phyloP scores from a whole-genome alignment of 2,329 filamentous ascomycete genomes.

The Talaromyces albobiverticillius region DNA sequence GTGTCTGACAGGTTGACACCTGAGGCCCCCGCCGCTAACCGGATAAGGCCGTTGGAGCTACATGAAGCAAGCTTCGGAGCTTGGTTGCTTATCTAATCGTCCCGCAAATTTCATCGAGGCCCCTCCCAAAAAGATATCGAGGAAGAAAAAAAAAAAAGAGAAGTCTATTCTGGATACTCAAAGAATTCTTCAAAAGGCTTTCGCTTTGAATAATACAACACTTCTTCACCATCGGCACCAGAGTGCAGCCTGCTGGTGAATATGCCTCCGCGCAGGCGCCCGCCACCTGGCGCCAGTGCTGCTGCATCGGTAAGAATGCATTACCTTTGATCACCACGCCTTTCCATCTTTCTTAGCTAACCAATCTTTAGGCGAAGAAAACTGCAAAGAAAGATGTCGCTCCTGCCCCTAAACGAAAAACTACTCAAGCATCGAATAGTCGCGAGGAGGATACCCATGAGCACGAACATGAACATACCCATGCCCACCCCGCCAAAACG shows the following conservation, averaged over 20 bases:
- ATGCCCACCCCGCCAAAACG: conserved; percentile 23
- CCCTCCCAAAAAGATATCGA: conserved; percentile 3
- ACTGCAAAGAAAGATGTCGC: not conserved
- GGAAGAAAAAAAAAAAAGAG: conserved; percentile 1
- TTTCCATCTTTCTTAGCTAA: not conserved
- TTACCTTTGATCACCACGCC: not conserved
- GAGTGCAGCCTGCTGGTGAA: conserved; percentile 14
- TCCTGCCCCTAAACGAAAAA: not conserved
- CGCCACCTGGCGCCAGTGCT: conserved; percentile 26
- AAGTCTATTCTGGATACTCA: not conserved
- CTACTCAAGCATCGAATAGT: conserved; percentile 5
- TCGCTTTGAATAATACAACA: not conserved
- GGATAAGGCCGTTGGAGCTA: not conserved
- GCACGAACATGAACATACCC: conserved; percentile 20
- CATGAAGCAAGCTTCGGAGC: not conserved
- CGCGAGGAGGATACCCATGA: conserved; percentile 16
- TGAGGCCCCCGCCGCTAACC: not conserved
- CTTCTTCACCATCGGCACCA: not conserved
- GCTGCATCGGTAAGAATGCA: conserved; percentile 18
- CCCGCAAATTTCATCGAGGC: conserved; percentile 11
- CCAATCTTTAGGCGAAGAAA: not conserved
- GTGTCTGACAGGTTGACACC: not conserved
- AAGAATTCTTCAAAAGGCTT: not conserved
- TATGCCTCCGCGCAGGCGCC: conserved; percentile 39
- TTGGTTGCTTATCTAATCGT: conserved; percentile 12